Conservation (phyloP, 345 rosid genomes). For the Populus deltoides region DNA sequence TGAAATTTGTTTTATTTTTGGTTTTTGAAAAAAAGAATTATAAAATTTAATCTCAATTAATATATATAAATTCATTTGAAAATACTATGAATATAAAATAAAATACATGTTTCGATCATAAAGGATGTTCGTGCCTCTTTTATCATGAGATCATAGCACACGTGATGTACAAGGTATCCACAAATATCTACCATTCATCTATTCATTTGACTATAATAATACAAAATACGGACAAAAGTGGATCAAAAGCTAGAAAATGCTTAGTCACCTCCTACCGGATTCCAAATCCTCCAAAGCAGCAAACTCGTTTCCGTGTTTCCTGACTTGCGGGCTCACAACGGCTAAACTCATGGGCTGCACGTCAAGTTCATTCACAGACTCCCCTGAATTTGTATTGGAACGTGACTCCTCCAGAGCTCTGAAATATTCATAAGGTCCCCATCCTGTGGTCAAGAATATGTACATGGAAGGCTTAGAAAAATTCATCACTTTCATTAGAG, state of each 20-base stretch:
- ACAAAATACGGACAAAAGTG: neutral
- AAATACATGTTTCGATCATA: too few relatives aligned
- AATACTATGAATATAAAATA: too few relatives aligned
- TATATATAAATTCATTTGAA: too few relatives aligned
- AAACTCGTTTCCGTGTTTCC: slow-evolving; percentile 11
- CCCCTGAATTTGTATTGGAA: slow-evolving; percentile 9
- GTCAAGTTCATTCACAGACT: slow-evolving; percentile 12
- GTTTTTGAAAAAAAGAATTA: too few relatives aligned
- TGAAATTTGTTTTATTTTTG: too few relatives aligned
- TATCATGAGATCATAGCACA: too few relatives aligned
- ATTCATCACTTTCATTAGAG: neutral
- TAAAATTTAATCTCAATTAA: too few relatives aligned
- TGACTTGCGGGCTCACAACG: neutral
- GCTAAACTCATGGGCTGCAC: slow-evolving; percentile 10
- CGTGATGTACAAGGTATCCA: neutral
- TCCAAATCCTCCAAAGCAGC: slow-evolving; percentile 25
- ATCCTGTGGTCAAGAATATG: slow-evolving; percentile 31
- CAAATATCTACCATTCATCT: neutral
- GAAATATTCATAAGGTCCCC: slow-evolving; percentile 70
- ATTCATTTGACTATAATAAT: too few relatives aligned
- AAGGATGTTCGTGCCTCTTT: fast-evolving
- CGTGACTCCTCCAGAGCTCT: slow-evolving; percentile 49
- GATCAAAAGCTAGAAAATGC: neutral
- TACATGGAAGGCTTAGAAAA: neutral
- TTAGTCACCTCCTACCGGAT: slow-evolving; percentile 23